Evolutionary conservation across 1,139 yeast genomes (phyloP), one percentile per base, ranked within the genome.

Genomic region (Ogataea hybrid): DNA sequence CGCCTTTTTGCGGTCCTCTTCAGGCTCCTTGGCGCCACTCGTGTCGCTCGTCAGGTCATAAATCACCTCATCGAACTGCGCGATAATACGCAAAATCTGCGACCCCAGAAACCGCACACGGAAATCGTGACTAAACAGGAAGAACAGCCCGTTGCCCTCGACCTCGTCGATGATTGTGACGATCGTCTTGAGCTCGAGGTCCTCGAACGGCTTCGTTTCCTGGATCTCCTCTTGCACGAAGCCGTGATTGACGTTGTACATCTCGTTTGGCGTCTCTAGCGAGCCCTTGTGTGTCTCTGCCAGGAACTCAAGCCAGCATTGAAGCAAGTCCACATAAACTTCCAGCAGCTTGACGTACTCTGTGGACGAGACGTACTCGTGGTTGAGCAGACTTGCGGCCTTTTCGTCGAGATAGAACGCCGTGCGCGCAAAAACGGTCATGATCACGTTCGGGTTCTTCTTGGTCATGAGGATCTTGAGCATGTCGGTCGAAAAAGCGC

Each of bases 111-210:
- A 80, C 41, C 98, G 71, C 11, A 87, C 75, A 29, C 76, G 72
- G 27, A 86, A 74, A 54, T 89, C 96, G 56, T 88, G 95, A 2
- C 96, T 86, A 57, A 96, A 88, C 23, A 94, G 68, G 58, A 94
- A 92, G 59, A 87, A 92, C 29, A 94, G 65, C 0, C 97, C 99
- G 58, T 90, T 88, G 0, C 98, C 97, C 64, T 94, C 98, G 7
- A 90, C 85, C 51, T 90, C 97, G 61, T 92, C 97, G 38, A 90
- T 82, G 0, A 85, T 82, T 0, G 95, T 84, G 52, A 87, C 81
- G 31, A 87, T 79, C 28, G 79, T 80, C 53, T 85, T 85, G 75
- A 90, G 72, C 55, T 85, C 94, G 35, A 87, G 64, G 44, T 83
- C 89, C 46, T 86, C 92, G 16, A 56, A 47, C 8, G 52, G 52